Base-by-base conservation (phyloP, 2,329 filamentous ascomycete genomes). In the Myotisia sp. region DNA sequence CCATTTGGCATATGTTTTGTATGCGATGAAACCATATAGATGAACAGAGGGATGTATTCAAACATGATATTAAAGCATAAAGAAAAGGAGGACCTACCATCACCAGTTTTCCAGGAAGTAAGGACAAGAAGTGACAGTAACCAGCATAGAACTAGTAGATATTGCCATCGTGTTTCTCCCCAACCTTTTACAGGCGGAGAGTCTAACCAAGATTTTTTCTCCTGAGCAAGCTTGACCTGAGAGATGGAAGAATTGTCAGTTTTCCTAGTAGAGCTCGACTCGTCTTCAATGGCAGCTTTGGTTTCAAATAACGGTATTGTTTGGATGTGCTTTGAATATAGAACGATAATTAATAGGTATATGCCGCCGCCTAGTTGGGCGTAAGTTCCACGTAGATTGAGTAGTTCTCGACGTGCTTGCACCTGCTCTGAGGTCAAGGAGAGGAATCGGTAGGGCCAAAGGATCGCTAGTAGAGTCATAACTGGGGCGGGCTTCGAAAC, bases 21-120 rank as follows among this genome's bases (percentile, higher is more conserved):
- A n/a, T n/a, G n/a, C n/a, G n/a, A n/a, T n/a, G n/a, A n/a, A n/a
- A n/a, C n/a, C n/a, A n/a, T n/a, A n/a, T n/a, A n/a, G n/a, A n/a
- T n/a, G n/a, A n/a, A n/a, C n/a, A n/a, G n/a, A n/a, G n/a, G n/a
- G n/a, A n/a, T n/a, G n/a, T n/a, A n/a, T n/a, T n/a, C n/a, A n/a
- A n/a, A n/a, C n/a, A n/a, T n/a, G n/a, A n/a, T n/a, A n/a, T n/a
- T n/a, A n/a, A n/a, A n/a, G n/a, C n/a, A n/a, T n/a, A n/a, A n/a
- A n/a, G n/a, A n/a, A n/a, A n/a, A n/a, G n/a, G n/a, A n/a, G n/a
- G 39, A 47, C 64, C 40, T 55, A 73, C 70, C 70, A 47, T 70
- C 59, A 6, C 65, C 66, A 22, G 69, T 71, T 23, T 64, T 56
- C 42, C 60, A 58, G 10, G 68, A 49, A 19, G 57, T 65, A 17